A percentile compares a stretch with the other conserved stretches of the same genome.
These are phyloP conservation scores for Suillus subluteus DNA, from an alignment of 768 basidiomycete genomes.

Conservation along the genomic window DNA sequence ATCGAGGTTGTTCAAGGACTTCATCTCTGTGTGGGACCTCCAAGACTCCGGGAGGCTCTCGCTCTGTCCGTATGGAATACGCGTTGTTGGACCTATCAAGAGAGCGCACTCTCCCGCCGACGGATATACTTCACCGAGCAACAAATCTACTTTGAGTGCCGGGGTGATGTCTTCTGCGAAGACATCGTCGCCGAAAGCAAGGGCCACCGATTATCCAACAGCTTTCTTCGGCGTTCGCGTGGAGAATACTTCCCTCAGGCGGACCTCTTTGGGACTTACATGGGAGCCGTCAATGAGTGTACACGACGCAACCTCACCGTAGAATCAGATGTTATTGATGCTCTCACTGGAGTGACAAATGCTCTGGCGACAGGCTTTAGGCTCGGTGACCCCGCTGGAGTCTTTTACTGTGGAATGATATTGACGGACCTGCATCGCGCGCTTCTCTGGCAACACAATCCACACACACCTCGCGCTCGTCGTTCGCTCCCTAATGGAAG, in stretches of 20 bases:
- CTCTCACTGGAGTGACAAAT: neutral
- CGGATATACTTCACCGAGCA: constrained; percentile 25
- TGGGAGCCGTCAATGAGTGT: neutral
- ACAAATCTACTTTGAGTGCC: constrained; percentile 27
- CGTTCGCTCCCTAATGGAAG: constrained; percentile 7
- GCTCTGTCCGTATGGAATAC: constrained; percentile 20
- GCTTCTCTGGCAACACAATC: constrained; percentile 27
- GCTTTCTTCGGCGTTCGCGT: no score
- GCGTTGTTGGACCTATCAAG: constrained; percentile 31
- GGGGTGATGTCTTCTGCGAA: constrained; percentile 23
- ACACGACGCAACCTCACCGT: constrained; percentile 1
- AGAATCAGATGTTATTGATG: neutral
- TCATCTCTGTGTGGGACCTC: constrained; percentile 20
- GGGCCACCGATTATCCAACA: neutral
- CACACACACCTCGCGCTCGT: constrained; percentile 13
- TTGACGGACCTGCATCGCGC: constrained; percentile 19
- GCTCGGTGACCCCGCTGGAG: constrained; percentile 1
- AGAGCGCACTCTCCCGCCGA: constrained; percentile 22
- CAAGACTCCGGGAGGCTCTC: constrained; percentile 15
- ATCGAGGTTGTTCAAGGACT: constrained; percentile 12
- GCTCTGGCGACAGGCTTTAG: neutral
- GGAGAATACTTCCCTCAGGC: neutral
- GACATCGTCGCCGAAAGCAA: constrained; percentile 26
- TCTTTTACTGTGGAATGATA: neutral
- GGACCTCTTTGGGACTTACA: neutral